Conservation (phyloP, 2,329 filamentous ascomycete species). For the Dothidotthia symphoricarpi region DNA sequence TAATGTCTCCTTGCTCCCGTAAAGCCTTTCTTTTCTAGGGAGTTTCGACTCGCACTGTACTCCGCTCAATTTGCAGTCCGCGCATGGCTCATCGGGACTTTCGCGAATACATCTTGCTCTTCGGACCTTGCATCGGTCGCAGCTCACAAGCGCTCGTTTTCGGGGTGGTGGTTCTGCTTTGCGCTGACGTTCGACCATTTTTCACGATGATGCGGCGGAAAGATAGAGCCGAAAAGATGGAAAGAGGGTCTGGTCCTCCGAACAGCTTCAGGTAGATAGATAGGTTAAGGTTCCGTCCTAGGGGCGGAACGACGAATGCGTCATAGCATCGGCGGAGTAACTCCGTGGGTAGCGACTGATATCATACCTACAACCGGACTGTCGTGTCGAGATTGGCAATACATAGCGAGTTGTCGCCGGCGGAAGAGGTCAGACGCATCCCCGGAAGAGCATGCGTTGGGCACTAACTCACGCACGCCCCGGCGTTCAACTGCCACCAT, state of each 20-base stretch:
- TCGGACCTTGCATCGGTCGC: conserved; percentile 32
- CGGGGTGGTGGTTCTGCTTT: conserved; percentile 21
- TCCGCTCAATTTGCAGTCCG: conserved; percentile 42
- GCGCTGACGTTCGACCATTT: conserved; percentile 14
- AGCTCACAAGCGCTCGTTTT: conserved; percentile 33
- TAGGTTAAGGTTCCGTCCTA: no score
- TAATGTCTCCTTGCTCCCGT: conserved; percentile 49
- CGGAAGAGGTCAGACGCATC: no score
- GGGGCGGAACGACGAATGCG: no score
- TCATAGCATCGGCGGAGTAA: no score
- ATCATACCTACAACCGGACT: no score
- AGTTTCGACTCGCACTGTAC: conserved; percentile 46
- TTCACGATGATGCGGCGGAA: background rate
- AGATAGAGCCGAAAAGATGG: background rate
- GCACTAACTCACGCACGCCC: no score
- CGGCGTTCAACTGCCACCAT: no score
- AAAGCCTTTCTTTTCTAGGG: conserved; percentile 48
- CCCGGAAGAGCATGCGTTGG: no score
- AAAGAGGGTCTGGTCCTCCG: conserved; percentile 1
- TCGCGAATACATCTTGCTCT: conserved; percentile 31
- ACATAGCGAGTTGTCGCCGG: no score
- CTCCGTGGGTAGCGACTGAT: no score
- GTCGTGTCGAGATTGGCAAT: no score
- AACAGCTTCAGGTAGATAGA: no score
- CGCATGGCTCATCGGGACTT: conserved; percentile 35